Conservation (phyloP, 257 asterid genomes). For the Rehmannia glutinosa region DNA sequence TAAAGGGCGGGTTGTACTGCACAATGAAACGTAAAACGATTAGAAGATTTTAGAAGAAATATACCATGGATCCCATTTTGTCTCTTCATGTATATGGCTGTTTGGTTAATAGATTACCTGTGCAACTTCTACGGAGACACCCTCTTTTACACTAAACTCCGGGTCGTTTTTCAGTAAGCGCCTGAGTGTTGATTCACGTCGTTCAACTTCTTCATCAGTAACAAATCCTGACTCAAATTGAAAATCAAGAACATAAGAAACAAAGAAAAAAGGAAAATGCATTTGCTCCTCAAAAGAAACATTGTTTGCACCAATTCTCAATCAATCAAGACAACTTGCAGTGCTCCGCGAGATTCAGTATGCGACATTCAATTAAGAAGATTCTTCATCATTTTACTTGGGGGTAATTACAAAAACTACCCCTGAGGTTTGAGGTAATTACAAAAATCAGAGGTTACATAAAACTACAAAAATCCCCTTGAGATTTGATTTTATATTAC, state of each 20-base stretch:
- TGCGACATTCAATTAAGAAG: no score
- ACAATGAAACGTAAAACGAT: constrained; percentile 17
- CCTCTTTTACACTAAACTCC: constrained; percentile 50
- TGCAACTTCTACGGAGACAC: constrained; percentile 64
- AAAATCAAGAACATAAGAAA: not conserved
- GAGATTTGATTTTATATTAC: no score
- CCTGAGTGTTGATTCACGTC: constrained; percentile 59
- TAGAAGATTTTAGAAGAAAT: not conserved
- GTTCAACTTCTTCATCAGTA: constrained; percentile 65
- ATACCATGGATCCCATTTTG: not conserved
- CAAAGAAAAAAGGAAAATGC: not conserved
- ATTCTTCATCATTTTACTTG: no score
- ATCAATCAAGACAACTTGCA: no score
- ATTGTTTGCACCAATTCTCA: no score
- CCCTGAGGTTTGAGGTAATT: no score
- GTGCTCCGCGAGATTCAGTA: no score
- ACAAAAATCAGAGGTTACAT: no score
- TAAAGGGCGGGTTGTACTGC: constrained; percentile 96
- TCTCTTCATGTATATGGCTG: not conserved
- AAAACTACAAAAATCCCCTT: no score
- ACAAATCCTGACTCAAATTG: constrained; percentile 54
- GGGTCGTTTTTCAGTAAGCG: constrained; percentile 40
- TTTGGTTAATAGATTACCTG: constrained; percentile 45
- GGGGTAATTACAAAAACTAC: no score
- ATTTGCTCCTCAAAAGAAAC: no score